Base-by-base conservation (phyloP, 768 basidiomycete species). In the Clathrus columnatus region DNA sequence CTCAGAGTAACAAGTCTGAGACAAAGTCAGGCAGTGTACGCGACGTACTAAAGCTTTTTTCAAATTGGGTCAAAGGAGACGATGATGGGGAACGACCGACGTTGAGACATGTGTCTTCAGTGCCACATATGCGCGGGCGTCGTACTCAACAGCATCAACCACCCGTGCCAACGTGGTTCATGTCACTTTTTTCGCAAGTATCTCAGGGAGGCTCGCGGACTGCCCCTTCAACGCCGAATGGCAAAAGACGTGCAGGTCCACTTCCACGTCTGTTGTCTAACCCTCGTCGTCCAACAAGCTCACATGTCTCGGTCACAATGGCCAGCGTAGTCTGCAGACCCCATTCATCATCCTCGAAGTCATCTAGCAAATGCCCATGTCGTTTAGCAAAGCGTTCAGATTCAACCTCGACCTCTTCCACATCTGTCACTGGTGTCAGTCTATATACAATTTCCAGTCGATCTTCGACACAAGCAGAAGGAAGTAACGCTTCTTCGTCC, bases 251-350 rank as follows among this genome's bases (percentile, higher is more conserved):
- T 6, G 60, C 66, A 7, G 74, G 75, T 4, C 70, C 65, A 10
- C 63, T 70, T 26, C 65, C 69, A 20, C 69, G 62, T 45, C 62
- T 67, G 48, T 47, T 21, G 21, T 24, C 23, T 14, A 44, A 10
- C 18, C 46, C 46, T 28, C 28, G 7, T 51, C 50, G 50, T 17
- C 11, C 68, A 69, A 59, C 66, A 18, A 57, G 68, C 28, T 70
- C 70, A 23, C 67, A 66, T 32, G 68, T 71, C 1, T 62, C 68
- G 16, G 75, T 88, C 5, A 74, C 73, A 17, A 72, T 71, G 26
- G 79, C 79, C 29, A 72, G 73, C 27, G 86, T 87, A 26, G 70
- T 82, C 45, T 88, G 87, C 64, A 72, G 80, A 50, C 86, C 85
- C 61, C 83, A 85, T 4, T 85, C 87, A 3, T 76, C 75, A 4